Conservation (phyloP, 2,329 filamentous ascomycete genomes). For the Verticillium nubilum region DNA sequence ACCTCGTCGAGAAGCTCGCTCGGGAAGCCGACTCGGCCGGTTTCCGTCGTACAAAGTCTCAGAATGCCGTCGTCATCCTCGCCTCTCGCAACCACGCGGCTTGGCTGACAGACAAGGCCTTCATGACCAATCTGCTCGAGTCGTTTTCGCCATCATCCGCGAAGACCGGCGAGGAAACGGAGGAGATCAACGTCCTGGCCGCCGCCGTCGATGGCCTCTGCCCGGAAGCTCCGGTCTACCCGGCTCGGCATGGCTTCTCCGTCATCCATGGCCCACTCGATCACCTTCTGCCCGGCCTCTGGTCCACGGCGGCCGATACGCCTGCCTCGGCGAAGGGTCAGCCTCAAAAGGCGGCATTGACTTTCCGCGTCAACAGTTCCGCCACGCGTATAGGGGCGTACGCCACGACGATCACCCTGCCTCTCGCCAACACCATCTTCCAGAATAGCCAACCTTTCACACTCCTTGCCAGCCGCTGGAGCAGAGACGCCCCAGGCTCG, state of each 20-base stretch:
- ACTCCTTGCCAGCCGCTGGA: slow-evolving; percentile 41
- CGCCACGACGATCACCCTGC: slow-evolving; percentile 43
- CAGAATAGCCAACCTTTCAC: slow-evolving; percentile 61
- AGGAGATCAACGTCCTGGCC: slow-evolving; percentile 40
- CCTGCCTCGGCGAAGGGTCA: not conserved
- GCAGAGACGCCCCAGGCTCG: slow-evolving; percentile 7
- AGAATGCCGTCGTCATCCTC: slow-evolving; percentile 42
- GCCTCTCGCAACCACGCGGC: slow-evolving; percentile 42
- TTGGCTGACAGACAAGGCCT: slow-evolving; percentile 38
- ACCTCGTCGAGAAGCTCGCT: not conserved
- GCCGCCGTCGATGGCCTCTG: slow-evolving; percentile 53
- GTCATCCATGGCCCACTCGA: slow-evolving; percentile 39
- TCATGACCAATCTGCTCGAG: slow-evolving; percentile 24
- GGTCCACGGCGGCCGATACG: slow-evolving; percentile 19
- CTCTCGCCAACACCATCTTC: slow-evolving; percentile 74
- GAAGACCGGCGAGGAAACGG: not conserved
- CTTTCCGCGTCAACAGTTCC: not conserved
- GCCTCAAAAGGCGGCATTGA: slow-evolving; percentile 7
- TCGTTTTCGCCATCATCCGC: slow-evolving; percentile 4
- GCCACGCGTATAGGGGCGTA: not conserved
- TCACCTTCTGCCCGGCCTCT: slow-evolving; percentile 39
- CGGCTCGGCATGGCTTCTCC: slow-evolving; percentile 40
- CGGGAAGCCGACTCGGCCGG: not conserved
- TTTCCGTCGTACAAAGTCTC: slow-evolving; percentile 4
- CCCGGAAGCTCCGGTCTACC: slow-evolving; percentile 22